Conservation (phyloP, 257 asterid species). For the Anisodus acutangulus region DNA sequence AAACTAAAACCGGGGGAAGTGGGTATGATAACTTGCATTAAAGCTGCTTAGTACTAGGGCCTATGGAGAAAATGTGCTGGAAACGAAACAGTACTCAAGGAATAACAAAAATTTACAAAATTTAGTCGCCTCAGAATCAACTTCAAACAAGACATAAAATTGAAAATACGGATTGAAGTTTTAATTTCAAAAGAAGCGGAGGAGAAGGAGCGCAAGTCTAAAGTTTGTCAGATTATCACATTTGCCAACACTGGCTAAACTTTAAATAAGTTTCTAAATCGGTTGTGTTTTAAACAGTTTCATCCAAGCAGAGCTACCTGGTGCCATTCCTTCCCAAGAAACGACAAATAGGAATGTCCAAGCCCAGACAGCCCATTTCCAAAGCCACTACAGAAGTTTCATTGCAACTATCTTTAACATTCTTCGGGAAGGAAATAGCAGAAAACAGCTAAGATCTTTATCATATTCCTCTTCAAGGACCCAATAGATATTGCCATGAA, state of each 20-base stretch:
- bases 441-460: not conserved
- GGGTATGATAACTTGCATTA: no score
- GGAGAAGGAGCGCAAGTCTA: not conserved
- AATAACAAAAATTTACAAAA: not conserved
- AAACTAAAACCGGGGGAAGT: no score
- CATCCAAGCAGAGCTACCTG: not conserved
- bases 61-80: not conserved
- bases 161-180: not conserved
- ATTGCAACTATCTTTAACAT: not conserved
- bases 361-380: not conserved
- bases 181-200: not conserved
- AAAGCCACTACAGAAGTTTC: not conserved
- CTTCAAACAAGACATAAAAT: not conserved
- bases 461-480: conserved; percentile 1
- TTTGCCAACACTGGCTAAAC: not conserved
- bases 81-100: not conserved
- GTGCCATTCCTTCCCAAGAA: not conserved
- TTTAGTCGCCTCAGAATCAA: not conserved
- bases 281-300: not conserved
- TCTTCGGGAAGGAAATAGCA: not conserved
- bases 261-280: not conserved
- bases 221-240: no score
- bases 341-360: not conserved
- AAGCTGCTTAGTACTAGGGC: not conserved
- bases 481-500: not conserved